Conservation (phyloP, 345 rosid species). For the Eucalyptus cladocalyx region DNA sequence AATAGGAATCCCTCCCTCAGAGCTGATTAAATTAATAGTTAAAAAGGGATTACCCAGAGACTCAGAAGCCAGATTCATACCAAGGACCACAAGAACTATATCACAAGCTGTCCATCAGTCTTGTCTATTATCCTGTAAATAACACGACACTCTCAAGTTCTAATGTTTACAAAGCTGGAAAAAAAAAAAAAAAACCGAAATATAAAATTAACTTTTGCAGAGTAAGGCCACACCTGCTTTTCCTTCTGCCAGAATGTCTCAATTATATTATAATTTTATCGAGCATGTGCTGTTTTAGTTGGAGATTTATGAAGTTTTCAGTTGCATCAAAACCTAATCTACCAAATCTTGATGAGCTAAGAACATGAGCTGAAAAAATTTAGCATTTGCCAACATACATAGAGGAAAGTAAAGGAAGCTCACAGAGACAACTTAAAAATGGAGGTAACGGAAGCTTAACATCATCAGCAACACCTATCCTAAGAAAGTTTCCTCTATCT, state of each 20-base stretch:
- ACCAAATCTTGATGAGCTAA: background rate
- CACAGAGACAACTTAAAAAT: background rate
- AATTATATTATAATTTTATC: background rate
- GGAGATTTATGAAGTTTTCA: background rate
- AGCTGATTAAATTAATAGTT: background rate
- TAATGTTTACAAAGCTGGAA: background rate
- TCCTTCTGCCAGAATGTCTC: background rate
- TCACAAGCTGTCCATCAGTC: background rate
- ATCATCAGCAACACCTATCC: background rate
- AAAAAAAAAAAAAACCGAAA: background rate
- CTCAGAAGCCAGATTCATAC: background rate
- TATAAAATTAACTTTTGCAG: background rate
- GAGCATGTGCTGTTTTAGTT: background rate
- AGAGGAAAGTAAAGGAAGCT: background rate
- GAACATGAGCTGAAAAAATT: background rate
- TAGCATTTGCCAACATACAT: background rate
- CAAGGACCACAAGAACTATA: background rate
- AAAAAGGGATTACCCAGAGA: background rate
- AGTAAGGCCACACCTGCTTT: background rate
- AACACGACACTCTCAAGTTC: background rate
- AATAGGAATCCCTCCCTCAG: background rate
- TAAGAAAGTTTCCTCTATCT: background rate
- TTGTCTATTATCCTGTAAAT: background rate
- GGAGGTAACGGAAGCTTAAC: background rate
- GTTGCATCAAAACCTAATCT: background rate